phyloP scores from a whole-genome alignment of 768 basidiomycete genomes.

The Daedaleopsis nitida region DNA sequence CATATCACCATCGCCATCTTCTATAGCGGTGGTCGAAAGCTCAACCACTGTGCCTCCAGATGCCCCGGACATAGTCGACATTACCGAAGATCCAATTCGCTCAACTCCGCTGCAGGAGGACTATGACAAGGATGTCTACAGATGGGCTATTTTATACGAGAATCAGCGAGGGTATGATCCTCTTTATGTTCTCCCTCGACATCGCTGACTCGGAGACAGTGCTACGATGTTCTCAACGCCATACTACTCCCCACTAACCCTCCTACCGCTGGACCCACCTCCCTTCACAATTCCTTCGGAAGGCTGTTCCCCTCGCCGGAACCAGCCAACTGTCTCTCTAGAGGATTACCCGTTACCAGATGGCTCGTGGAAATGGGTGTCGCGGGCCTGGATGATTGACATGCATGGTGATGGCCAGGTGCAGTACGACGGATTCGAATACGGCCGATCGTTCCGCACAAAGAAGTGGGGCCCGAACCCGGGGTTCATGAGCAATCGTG shows the following conservation, averaged over 20 bases:
- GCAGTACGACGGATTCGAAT: constrained; percentile 84
- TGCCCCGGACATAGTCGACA: constrained; percentile 5
- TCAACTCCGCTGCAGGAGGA: constrained; percentile 19
- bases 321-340: constrained; percentile 59
- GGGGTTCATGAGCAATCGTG: constrained; percentile 61
- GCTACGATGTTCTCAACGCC: constrained; percentile 72
- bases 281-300: constrained; percentile 64
- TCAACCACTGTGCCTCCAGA: neutral
- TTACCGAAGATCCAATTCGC: neutral
- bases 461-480: constrained; percentile 67
- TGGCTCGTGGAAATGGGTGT: constrained; percentile 82
- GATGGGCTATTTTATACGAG: constrained; percentile 81
- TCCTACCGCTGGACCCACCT: constrained; percentile 72
- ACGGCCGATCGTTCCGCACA: constrained; percentile 75
- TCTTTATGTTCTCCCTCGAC: neutral
- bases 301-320: constrained; percentile 34
- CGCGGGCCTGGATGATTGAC: constrained; percentile 83
- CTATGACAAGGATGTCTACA: constrained; percentile 53
- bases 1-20: constrained; percentile 4
- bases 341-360: constrained; percentile 74
- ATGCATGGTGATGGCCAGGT: constrained; percentile 82
- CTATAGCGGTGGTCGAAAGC: neutral
- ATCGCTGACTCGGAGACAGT: constrained; percentile 29
- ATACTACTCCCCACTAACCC: constrained; percentile 68
- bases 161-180: constrained; percentile 72